Percentiles rank a stretch among this genome's conserved stretches.
Conservation (phyloP, 2,329 filamentous ascomycete genomes). For the Rutstroemia sp. region DNA sequence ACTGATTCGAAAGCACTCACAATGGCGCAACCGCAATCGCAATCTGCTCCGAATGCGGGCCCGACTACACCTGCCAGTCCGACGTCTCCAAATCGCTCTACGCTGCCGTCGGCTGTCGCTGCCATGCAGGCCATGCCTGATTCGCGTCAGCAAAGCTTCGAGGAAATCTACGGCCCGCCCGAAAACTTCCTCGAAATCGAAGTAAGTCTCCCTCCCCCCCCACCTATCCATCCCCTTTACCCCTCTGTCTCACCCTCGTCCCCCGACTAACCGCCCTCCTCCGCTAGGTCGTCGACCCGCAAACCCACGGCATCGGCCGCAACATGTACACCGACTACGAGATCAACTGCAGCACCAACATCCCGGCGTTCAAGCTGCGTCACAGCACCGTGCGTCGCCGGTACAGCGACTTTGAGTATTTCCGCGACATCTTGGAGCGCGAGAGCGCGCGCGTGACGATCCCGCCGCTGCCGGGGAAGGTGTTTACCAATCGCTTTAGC, state of each 20-base stretch:
- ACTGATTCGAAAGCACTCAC: background rate
- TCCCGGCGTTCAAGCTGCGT: constrained; percentile 95
- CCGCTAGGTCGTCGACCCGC: constrained; percentile 86
- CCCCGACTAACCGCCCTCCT: no score
- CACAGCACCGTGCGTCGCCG: constrained; percentile 81
- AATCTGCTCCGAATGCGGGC: background rate
- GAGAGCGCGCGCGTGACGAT: constrained; percentile 93
- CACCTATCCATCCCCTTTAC: constrained; percentile 6
- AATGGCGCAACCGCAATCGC: constrained; percentile 3
- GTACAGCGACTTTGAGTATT: constrained; percentile 98
- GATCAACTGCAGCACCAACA: constrained; percentile 96
- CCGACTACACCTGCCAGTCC: constrained; percentile 3
- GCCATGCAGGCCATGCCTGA: constrained; percentile 59
- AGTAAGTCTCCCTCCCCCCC: constrained; percentile 40
- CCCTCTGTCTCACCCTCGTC: background rate
- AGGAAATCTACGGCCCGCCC: constrained; percentile 96
- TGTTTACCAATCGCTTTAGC: constrained; percentile 96
- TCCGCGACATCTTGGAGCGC: constrained; percentile 94
- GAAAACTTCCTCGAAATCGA: constrained; percentile 99
- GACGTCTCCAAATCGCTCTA: constrained; percentile 5
- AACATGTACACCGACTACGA: constrained; percentile 99
- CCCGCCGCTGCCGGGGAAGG: constrained; percentile 90
- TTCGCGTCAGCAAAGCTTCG: constrained; percentile 86
- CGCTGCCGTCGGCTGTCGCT: constrained; percentile 10
- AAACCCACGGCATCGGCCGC: constrained; percentile 89